These are phyloP conservation scores for Ophiorrhiza pumila DNA, from an alignment of 257 asterid genomes.

Conservation along the genomic window DNA sequence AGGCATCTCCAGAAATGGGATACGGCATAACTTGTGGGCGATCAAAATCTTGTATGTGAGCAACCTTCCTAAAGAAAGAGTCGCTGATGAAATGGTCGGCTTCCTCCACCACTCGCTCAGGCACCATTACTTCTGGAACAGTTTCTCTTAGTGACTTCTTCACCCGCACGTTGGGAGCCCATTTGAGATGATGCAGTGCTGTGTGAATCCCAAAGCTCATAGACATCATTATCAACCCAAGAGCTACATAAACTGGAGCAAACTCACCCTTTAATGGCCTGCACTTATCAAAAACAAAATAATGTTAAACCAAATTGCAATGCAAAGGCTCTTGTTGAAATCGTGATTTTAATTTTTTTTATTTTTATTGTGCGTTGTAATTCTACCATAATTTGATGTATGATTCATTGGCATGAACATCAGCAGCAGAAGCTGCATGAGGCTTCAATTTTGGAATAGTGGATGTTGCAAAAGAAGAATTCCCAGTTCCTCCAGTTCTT, in stretches of 20 bases:
- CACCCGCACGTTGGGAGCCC: constrained; percentile 29
- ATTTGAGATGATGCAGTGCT: constrained; percentile 24
- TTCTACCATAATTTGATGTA: constrained; percentile 28
- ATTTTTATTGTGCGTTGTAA: too few relatives aligned
- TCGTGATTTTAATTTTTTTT: too few relatives aligned
- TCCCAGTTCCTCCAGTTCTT: constrained; percentile 16
- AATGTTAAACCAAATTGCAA: too few relatives aligned
- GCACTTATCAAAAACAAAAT: background rate
- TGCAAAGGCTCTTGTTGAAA: too few relatives aligned
- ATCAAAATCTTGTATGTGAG: constrained; percentile 34
- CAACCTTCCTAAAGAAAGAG: constrained; percentile 40
- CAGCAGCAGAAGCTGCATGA: constrained; percentile 10
- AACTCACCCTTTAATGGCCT: constrained; percentile 18
- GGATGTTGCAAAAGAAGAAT: constrained; percentile 26
- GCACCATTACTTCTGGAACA: constrained; percentile 35
- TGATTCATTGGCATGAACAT: constrained; percentile 8
- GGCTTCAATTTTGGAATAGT: constrained; percentile 32
- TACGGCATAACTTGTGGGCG: constrained; percentile 21
- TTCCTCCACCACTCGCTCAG: constrained; percentile 32
- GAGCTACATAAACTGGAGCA: constrained; percentile 30
- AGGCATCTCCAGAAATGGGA: constrained; percentile 25
- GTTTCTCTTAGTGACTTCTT: constrained; percentile 37
- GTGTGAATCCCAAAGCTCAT: constrained; percentile 26
- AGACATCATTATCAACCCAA: constrained; percentile 25
- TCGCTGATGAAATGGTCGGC: constrained; percentile 21